Conservation (phyloP, 2,329 filamentous ascomycete genomes). For the Epichloe sibirici region DNA sequence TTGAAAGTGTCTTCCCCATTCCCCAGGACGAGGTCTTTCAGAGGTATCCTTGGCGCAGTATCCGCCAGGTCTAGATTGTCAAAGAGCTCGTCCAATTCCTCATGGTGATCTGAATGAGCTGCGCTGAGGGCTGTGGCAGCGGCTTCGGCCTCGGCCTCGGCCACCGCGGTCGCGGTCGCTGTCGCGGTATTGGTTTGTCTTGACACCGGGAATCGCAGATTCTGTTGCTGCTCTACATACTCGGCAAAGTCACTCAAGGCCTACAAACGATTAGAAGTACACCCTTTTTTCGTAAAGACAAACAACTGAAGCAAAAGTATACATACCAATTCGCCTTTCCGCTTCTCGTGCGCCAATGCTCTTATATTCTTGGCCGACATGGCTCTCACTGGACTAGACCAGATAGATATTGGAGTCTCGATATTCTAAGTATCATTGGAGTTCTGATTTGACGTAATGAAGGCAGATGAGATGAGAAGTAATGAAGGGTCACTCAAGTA, state of each 20-base stretch:
- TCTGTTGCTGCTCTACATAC: slow-evolving; percentile 91
- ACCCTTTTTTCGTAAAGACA: neutral
- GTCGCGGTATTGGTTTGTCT: slow-evolving; percentile 13
- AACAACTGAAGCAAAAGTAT: neutral
- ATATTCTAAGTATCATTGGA: slow-evolving; percentile 19
- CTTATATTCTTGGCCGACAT: slow-evolving; percentile 47
- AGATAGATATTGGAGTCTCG: slow-evolving; percentile 8
- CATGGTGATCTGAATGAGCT: slow-evolving; percentile 41
- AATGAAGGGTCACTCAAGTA: too few relatives aligned
- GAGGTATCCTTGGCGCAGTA: slow-evolving; percentile 48
- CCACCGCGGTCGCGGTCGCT: too few relatives aligned
- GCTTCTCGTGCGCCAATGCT: slow-evolving; percentile 62
- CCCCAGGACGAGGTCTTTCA: slow-evolving; percentile 67
- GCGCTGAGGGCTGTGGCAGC: slow-evolving; percentile 12
- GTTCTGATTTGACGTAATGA: neutral
- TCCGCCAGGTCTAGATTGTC: slow-evolving; percentile 77
- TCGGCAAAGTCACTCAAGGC: slow-evolving; percentile 94
- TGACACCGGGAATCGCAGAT: slow-evolving; percentile 46
- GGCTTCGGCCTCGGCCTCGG: slow-evolving; percentile 11
- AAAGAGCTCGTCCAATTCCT: slow-evolving; percentile 85
- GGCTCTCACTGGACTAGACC: slow-evolving; percentile 14
- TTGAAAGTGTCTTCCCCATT: slow-evolving; percentile 47
- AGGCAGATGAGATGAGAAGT: neutral
- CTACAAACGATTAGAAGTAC: slow-evolving; percentile 13
- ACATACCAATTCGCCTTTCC: slow-evolving; percentile 73